Evolutionary conservation across 371 early-diverging fungal species (phyloP).

Genomic region (Apophysomyces trapeziformis): DNA sequence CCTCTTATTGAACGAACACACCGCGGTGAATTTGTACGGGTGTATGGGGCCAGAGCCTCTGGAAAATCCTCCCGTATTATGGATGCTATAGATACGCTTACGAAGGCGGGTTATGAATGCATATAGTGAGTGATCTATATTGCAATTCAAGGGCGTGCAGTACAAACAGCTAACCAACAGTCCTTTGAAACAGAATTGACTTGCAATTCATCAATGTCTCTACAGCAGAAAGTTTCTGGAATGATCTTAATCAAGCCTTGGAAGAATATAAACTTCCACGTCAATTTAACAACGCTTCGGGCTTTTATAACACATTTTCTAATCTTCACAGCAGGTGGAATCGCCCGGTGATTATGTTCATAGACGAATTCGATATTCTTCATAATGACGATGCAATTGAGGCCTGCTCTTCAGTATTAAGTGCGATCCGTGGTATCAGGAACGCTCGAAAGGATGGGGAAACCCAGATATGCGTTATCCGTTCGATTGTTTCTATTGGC

Average conservation of each 20-base stretch:
- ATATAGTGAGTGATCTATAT: background rate
- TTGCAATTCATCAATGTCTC: too few species aligned
- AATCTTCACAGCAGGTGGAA: background rate
- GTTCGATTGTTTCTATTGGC: slow-evolving; percentile 22
- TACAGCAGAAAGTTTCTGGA: background rate
- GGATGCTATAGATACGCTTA: slow-evolving; percentile 20
- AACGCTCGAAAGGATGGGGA: background rate
- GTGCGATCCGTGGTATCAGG: slow-evolving; percentile 7
- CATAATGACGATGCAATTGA: slow-evolving; percentile 1
- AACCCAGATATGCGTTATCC: background rate
- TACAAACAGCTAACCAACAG: background rate
- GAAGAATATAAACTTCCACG: too few species aligned
- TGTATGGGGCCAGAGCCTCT: slow-evolving; percentile 22
- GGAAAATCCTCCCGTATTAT: slow-evolving; percentile 26
- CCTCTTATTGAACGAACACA: slow-evolving; percentile 11
- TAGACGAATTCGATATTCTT: slow-evolving; percentile 23
- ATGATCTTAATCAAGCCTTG: background rate
- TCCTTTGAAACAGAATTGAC: background rate
- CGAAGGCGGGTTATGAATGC: slow-evolving; percentile 11
- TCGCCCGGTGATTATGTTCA: slow-evolving; percentile 20
- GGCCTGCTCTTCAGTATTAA: too few species aligned
- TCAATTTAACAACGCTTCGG: too few species aligned
- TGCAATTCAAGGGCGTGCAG: background rate
- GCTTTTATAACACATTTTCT: background rate
- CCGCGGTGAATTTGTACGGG: slow-evolving; percentile 15